Percentiles rank a stretch among this genome's conserved stretches.
Evolutionary conservation across 345 rosid genomes (phyloP).

Genomic region (Ceriops decandra): DNA sequence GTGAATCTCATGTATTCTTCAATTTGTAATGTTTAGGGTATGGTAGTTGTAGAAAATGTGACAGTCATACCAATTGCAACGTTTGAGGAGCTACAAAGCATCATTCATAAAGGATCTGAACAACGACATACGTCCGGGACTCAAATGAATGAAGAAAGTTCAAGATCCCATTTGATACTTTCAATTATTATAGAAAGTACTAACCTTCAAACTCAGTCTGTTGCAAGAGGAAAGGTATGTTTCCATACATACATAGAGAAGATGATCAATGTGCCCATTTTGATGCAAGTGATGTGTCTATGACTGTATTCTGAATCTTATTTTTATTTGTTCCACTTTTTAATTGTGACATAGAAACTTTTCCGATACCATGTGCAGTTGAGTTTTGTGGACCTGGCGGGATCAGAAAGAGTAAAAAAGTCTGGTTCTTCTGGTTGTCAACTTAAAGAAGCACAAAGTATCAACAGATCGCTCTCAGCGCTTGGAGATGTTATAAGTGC

Average conservation of each 20-base stretch:
- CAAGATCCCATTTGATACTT: conserved; percentile 89
- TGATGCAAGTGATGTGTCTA: not conserved
- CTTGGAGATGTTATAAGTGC: conserved; percentile 94
- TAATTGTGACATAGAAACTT: not conserved
- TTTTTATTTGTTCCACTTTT: not conserved
- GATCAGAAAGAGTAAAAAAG: conserved; percentile 91
- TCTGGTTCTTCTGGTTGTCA: conserved; percentile 86
- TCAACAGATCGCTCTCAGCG: conserved; percentile 93
- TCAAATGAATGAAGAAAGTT: conserved; percentile 95
- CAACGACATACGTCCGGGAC: conserved; percentile 83
- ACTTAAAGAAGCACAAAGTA: conserved; percentile 97
- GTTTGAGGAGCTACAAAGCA: conserved; percentile 60
- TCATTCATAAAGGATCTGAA: conserved; percentile 80
- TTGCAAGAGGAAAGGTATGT: conserved; percentile 87
- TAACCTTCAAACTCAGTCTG: conserved; percentile 87
- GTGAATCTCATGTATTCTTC: conserved; percentile 12
- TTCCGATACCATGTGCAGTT: conserved; percentile 41
- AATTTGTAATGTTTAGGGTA: conserved; percentile 54
- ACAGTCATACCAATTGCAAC: conserved; percentile 67
- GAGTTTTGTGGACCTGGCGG: conserved; percentile 98
- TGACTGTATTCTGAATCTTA: not conserved
- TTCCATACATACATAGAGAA: too few species aligned
- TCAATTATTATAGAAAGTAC: conserved; percentile 88
- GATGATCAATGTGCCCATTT: too few species aligned
- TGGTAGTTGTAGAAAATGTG: conserved; percentile 86